Evolutionary conservation across 345 rosid genomes (phyloP).

Genomic region (Pseudoturritis turrita): DNA sequence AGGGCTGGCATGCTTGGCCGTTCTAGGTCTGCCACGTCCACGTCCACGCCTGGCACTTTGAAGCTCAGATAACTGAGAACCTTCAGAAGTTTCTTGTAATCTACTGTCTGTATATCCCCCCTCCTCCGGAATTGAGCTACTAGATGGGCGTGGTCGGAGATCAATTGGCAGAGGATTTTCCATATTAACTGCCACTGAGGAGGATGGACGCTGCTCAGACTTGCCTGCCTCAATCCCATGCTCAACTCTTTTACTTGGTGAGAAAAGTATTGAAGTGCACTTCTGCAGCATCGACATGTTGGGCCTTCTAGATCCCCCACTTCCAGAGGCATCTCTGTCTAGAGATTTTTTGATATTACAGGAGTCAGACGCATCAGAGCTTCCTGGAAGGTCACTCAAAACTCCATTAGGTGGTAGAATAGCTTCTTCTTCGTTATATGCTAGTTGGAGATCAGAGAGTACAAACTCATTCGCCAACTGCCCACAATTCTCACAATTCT

Average conservation of each 20-base stretch:
- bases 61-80: constrained; percentile 57
- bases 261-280: constrained; percentile 55
- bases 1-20: constrained; percentile 39
- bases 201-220: constrained; percentile 27
- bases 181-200: constrained; percentile 12
- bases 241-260: constrained; percentile 54
- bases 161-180: constrained; percentile 27
- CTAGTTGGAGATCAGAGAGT: constrained; percentile 60
- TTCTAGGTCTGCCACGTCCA: constrained; percentile 40
- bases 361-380: constrained; percentile 29
- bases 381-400: constrained; percentile 32
- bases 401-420: constrained; percentile 34
- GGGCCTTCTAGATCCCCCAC: constrained; percentile 42
- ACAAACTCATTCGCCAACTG: constrained; percentile 56
- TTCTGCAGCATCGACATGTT: constrained; percentile 59
- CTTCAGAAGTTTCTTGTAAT: constrained; percentile 50
- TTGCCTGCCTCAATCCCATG: constrained; percentile 27
- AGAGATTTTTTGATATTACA: constrained; percentile 36
- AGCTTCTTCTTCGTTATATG: constrained; percentile 39
- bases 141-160: constrained; percentile 34
- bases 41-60: constrained; percentile 43
- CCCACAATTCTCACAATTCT: constrained; percentile 64
- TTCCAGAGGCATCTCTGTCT: constrained; percentile 28
- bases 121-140: constrained; percentile 27
- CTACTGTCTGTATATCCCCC: constrained; percentile 42